Evolutionary conservation across 106 monocot genomes (phyloP).

Genomic region (Xerophyta viscosa): DNA sequence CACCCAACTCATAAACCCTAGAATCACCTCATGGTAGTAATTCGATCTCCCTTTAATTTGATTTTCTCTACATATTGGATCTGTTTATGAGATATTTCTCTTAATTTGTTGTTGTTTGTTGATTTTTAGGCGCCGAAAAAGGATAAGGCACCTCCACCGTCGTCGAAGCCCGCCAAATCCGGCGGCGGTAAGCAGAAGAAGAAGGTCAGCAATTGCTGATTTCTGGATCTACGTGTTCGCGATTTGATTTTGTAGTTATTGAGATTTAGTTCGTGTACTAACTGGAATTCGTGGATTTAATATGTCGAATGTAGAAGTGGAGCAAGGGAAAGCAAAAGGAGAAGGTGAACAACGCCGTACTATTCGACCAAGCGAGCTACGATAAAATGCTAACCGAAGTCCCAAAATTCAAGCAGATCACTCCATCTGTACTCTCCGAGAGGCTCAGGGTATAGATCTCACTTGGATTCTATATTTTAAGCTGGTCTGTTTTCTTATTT

Average conservation of each 20-base stretch:
- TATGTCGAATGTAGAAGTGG: conserved; percentile 24
- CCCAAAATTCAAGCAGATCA: conserved; percentile 47
- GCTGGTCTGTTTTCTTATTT: not conserved
- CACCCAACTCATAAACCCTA: no score
- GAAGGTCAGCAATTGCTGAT: conserved; percentile 18
- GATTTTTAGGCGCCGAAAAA: conserved; percentile 33
- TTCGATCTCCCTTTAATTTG: no score
- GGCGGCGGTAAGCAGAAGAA: conserved; percentile 46
- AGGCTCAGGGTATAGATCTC: conserved; percentile 28
- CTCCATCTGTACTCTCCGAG: conserved; percentile 35
- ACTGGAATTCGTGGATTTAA: no score
- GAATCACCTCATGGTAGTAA: no score
- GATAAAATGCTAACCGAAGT: conserved; percentile 51
- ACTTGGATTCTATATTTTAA: not conserved
- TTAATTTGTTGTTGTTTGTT: not conserved
- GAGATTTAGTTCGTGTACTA: not conserved
- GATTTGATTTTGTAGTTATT: not conserved
- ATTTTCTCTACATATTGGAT: not conserved
- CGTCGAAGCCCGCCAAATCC: conserved; percentile 37
- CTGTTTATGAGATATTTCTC: no score
- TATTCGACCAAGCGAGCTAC: conserved; percentile 36
- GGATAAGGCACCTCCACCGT: conserved; percentile 26
- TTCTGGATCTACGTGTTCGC: not conserved
- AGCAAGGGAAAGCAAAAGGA: conserved; percentile 39
- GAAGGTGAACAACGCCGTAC: conserved; percentile 33